These are phyloP conservation scores for Tricholoma sp. DNA, from an alignment of 768 basidiomycete genomes.

Conservation along the genomic window DNA sequence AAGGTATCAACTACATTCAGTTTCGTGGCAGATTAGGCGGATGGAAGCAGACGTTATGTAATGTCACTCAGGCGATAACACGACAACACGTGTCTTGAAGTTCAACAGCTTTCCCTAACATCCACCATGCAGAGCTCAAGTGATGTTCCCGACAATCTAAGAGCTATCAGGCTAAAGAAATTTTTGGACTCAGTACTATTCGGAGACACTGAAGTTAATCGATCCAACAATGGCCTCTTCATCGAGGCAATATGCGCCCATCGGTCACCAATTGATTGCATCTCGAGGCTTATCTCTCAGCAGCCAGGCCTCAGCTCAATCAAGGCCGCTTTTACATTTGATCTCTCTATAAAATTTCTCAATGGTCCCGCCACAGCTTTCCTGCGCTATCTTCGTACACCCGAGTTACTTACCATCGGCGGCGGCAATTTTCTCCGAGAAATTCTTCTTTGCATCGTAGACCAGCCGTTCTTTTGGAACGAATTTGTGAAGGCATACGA, in stretches of 20 bases:
- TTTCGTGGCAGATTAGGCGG: neutral
- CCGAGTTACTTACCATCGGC: slow-evolving; percentile 31
- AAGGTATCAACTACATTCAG: too few species aligned
- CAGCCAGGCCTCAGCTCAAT: slow-evolving; percentile 31
- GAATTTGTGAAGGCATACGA: slow-evolving; percentile 28
- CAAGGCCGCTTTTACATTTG: slow-evolving; percentile 35
- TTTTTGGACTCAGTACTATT: slow-evolving; percentile 30
- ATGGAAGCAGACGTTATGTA: neutral
- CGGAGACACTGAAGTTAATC: too few species aligned
- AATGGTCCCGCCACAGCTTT: slow-evolving; percentile 36
- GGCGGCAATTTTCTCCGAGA: slow-evolving; percentile 37
- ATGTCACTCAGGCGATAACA: neutral
- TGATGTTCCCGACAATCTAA: slow-evolving; percentile 13
- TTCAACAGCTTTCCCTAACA: slow-evolving; percentile 26
- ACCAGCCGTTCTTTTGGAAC: neutral
- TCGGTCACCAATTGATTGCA: slow-evolving; percentile 30
- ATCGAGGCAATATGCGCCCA: slow-evolving; percentile 42
- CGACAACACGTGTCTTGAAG: neutral
- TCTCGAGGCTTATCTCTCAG: slow-evolving; percentile 32
- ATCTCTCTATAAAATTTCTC: slow-evolving; percentile 33
- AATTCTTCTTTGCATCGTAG: slow-evolving; percentile 26
- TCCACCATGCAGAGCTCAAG: neutral
- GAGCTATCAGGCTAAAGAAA: slow-evolving; percentile 22
- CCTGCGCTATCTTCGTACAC: slow-evolving; percentile 32
- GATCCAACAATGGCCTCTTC: slow-evolving; percentile 31